phyloP scores from a whole-genome alignment of 2,329 filamentous ascomycete genomes.

The Arthrobotrys entomopaga region DNA sequence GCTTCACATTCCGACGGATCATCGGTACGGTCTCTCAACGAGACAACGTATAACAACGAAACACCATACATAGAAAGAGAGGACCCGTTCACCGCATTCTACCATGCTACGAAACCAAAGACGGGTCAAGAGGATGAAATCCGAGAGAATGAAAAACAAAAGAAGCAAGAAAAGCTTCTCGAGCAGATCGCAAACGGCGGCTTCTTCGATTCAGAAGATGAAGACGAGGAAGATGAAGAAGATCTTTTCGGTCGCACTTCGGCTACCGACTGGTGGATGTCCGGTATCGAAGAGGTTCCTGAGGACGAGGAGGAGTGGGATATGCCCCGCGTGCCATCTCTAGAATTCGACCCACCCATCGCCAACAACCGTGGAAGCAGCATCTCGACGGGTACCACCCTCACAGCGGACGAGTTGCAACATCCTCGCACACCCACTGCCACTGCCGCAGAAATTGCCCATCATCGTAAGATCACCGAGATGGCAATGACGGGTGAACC shows the following conservation, averaged over 20 bases:
- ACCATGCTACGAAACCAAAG: constrained; percentile 44
- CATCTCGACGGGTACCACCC: constrained; percentile 40
- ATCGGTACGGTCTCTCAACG: constrained; percentile 30
- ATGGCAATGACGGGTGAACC: constrained; percentile 18
- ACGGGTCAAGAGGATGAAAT: constrained; percentile 20
- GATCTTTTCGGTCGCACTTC: constrained; percentile 25
- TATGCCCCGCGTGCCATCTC: constrained; percentile 48
- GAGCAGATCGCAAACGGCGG: constrained; percentile 31
- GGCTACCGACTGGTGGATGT: constrained; percentile 45
- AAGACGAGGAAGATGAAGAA: constrained; percentile 22
- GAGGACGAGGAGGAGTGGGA: constrained; percentile 40
- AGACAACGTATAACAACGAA: constrained; percentile 15
- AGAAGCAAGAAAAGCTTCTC: constrained; percentile 31
- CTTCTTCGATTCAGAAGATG: constrained; percentile 40
- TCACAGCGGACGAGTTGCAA: constrained; percentile 22
- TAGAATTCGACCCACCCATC: constrained; percentile 30
- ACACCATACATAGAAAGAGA: constrained; percentile 16
- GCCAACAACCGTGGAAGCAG: constrained; percentile 41
- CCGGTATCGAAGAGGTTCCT: constrained; percentile 33
- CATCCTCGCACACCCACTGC: constrained; percentile 35
- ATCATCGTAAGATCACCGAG: constrained; percentile 41
- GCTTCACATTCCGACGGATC: constrained; percentile 32
- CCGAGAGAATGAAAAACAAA: constrained; percentile 23
- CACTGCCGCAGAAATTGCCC: constrained; percentile 23
- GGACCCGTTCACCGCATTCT: constrained; percentile 45